These are phyloP conservation scores for Geosmithia putterillii DNA, from an alignment of 2,329 filamentous ascomycete genomes.

Conservation along the genomic window DNA sequence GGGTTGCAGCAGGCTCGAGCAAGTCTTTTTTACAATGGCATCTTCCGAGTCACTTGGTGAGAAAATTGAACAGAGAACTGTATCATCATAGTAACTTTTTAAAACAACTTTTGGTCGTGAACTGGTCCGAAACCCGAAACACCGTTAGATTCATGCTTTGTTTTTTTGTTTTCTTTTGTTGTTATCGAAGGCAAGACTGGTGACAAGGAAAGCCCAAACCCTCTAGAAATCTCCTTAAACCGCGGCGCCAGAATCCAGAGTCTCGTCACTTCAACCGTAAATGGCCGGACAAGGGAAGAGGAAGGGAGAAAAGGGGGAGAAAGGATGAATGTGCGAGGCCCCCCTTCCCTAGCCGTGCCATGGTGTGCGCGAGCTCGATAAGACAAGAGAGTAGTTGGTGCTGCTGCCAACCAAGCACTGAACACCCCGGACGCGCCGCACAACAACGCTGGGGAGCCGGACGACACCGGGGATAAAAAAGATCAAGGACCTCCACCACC, in stretches of 20 bases:
- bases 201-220: constrained; percentile 1
- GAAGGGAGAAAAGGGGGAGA: neutral
- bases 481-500: neutral
- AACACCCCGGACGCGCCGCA: no score
- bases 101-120: neutral
- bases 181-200: constrained; percentile 14
- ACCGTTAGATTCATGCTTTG: constrained; percentile 29
- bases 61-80: no score
- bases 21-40: no score
- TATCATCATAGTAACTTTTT: neutral
- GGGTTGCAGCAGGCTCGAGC: no score
- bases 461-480: neutral
- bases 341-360: neutral
- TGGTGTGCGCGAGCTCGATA: neutral
- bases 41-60: no score
- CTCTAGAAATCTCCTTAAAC: constrained; percentile 1
- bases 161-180: constrained; percentile 8
- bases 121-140: constrained; percentile 26
- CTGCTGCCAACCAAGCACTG: neutral
- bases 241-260: constrained; percentile 2
- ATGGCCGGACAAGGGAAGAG: neutral
- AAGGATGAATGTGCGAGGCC: neutral
- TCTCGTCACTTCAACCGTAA: neutral
- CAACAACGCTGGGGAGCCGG: no score
- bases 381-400: neutral